A percentile compares a stretch with the other conserved stretches of the same genome.
phyloP scores from a whole-genome alignment of 768 basidiomycete species.

The Phanerochaete sordida region DNA sequence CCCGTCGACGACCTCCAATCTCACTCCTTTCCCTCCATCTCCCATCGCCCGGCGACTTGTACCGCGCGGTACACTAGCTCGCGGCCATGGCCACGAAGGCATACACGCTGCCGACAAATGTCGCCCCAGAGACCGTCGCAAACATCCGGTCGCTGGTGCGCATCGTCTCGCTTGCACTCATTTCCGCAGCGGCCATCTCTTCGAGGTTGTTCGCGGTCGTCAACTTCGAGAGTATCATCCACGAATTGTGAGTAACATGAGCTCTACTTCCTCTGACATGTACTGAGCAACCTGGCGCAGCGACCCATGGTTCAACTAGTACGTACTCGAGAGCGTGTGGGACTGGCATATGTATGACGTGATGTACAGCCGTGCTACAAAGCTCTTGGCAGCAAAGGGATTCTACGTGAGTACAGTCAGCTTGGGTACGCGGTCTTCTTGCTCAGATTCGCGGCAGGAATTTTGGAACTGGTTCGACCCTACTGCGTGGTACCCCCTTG shows the following conservation, averaged over 20 bases:
- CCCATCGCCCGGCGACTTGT: neutral
- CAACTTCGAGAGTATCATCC: constrained; percentile 98
- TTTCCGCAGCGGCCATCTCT: constrained; percentile 92
- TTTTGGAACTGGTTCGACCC: constrained; percentile 99
- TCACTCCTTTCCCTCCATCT: neutral
- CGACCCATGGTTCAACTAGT: constrained; percentile 99
- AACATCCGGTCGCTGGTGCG: constrained; percentile 91
- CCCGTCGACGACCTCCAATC: neutral
- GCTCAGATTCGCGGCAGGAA: constrained; percentile 53
- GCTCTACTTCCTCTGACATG: no score
- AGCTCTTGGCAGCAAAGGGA: constrained; percentile 84
- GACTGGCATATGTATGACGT: neutral
- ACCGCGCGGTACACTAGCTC: constrained; percentile 1
- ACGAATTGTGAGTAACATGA: constrained; percentile 81
- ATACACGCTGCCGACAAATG: constrained; percentile 66
- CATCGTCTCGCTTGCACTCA: constrained; percentile 85
- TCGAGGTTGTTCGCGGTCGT: constrained; percentile 96
- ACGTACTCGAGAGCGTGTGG: constrained; percentile 33
- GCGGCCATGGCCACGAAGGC: constrained; percentile 63
- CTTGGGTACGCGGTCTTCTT: neutral
- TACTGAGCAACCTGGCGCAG: constrained; percentile 33
- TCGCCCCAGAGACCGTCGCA: constrained; percentile 68
- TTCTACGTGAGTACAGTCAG: constrained; percentile 75
- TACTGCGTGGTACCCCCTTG: constrained; percentile 98
- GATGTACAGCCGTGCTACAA: constrained; percentile 80